Evolutionary conservation across 352 stramenopile genomes (phyloP).

Genomic region (Phytopythium litorale): DNA sequence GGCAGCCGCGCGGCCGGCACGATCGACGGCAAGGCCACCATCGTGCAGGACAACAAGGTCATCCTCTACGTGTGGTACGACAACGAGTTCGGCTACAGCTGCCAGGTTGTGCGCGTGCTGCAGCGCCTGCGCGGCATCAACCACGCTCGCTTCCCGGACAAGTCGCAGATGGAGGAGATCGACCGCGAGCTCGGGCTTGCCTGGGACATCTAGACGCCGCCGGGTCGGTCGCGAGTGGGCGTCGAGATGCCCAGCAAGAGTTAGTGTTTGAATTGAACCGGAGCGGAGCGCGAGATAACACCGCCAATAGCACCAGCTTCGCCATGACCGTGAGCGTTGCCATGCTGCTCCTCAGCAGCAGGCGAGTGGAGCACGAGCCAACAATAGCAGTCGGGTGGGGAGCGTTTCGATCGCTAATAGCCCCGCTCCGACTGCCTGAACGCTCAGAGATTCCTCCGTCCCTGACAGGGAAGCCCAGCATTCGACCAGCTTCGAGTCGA

Average conservation of each 20-base stretch:
- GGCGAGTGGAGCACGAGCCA: not conserved
- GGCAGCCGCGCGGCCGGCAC: conserved; percentile 68
- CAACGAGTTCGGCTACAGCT: conserved; percentile 90
- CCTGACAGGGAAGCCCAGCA: not conserved
- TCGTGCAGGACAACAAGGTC: conserved; percentile 80
- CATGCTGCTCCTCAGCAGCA: too few relatives aligned
- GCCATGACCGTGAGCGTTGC: not conserved
- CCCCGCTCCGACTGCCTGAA: not conserved
- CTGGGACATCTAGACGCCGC: conserved; percentile 30
- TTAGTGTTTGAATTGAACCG: not conserved
- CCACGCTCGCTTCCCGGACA: conserved; percentile 67
- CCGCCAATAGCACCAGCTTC: not conserved
- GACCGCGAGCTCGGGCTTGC: conserved; percentile 57
- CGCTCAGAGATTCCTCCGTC: not conserved
- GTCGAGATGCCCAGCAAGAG: not conserved
- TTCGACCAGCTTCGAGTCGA: not conserved
- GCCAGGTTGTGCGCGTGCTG: conserved; percentile 79
- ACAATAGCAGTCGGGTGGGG: not conserved
- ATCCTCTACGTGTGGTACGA: conserved; percentile 91
- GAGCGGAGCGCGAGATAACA: not conserved
- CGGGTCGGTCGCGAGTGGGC: not conserved
- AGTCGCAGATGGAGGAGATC: conserved; percentile 63
- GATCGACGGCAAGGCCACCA: conserved; percentile 83
- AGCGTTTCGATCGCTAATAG: not conserved
- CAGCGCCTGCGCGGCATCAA: conserved; percentile 79